A percentile compares a stretch with the other conserved stretches of the same genome.
Evolutionary conservation across 495 filamentous ascomycete genomes (phyloP).

Genomic region (Arthonia radiata): DNA sequence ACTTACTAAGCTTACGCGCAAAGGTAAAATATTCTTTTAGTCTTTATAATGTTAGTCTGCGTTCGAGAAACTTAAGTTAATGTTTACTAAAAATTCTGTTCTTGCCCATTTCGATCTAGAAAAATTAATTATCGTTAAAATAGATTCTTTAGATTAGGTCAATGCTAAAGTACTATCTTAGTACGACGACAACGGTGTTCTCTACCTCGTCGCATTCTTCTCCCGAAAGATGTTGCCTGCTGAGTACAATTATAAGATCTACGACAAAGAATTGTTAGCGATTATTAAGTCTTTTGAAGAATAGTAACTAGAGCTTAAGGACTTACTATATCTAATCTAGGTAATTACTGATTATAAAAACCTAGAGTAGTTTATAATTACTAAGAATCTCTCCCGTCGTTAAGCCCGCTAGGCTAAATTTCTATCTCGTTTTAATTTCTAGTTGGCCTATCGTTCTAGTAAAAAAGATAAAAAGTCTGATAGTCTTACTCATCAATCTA

Average conservation of each 20-base stretch:
- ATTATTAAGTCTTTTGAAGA: constrained; percentile 13
- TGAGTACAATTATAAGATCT: constrained; percentile 12
- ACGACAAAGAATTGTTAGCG: constrained; percentile 16
- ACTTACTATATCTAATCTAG: constrained; percentile 5
- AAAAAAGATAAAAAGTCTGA: too few species aligned
- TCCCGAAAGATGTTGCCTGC: constrained; percentile 8
- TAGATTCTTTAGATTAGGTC: constrained; percentile 9
- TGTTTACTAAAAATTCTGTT: constrained; percentile 15
- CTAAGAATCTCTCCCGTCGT: constrained; percentile 6
- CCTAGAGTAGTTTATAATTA: constrained; percentile 11
- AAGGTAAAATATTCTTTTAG: constrained; percentile 4
- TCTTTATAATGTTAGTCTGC: constrained; percentile 22
- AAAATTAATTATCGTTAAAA: constrained; percentile 6
- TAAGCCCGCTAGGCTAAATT: too few species aligned
- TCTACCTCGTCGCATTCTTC: constrained; percentile 10
- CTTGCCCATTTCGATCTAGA: constrained; percentile 9
- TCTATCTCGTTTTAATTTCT: too few species aligned
- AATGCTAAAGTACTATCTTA: constrained; percentile 9
- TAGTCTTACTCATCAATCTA: too few species aligned
- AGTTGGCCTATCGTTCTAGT: too few species aligned
- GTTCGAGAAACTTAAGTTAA: constrained; percentile 21
- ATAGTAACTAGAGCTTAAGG: constrained; percentile 10
- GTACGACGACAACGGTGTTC: constrained; percentile 6
- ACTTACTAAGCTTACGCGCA: constrained; percentile 4
- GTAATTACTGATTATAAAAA: constrained; percentile 13